A percentile compares a stretch with the other conserved stretches of the same genome.
Conservation (phyloP, 108 stramenopile genomes). For the Cyclotella cryptica region DNA sequence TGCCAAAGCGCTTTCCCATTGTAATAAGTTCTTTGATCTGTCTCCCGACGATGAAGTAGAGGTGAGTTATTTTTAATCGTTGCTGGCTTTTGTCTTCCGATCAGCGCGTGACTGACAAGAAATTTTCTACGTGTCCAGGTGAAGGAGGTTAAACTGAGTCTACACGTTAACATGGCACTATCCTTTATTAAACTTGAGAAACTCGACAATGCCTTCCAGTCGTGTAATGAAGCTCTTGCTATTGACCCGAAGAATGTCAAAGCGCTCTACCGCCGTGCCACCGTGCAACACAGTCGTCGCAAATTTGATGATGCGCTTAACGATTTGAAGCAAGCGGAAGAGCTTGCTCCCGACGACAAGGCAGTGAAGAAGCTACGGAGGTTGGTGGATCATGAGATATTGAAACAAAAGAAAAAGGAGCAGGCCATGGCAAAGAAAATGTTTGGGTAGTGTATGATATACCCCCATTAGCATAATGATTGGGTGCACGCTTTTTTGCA, state of each 20-base stretch:
- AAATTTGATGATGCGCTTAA: constrained; percentile 61
- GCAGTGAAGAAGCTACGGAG: constrained; percentile 56
- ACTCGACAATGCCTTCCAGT: constrained; percentile 55
- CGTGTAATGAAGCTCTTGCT: constrained; percentile 58
- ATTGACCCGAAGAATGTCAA: constrained; percentile 55
- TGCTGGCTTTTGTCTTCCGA: not conserved
- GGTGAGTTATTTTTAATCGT: constrained; percentile 3
- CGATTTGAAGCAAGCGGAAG: constrained; percentile 55
- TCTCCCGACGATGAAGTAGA: constrained; percentile 57
- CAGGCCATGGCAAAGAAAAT: constrained; percentile 72
- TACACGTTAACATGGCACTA: constrained; percentile 61
- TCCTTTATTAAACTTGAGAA: constrained; percentile 63
- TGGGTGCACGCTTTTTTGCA: no score
- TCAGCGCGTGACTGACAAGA: not conserved
- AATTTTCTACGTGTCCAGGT: not conserved
- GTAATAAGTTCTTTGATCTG: constrained; percentile 64
- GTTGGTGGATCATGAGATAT: constrained; percentile 55
- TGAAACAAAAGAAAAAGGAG: constrained; percentile 60
- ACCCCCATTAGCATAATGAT: no score
- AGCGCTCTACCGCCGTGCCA: constrained; percentile 62
- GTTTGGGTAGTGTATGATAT: constrained; percentile 45
- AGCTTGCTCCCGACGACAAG: constrained; percentile 60
- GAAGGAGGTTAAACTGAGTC: constrained; percentile 51
- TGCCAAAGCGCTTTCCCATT: constrained; percentile 63
- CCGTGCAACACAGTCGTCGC: constrained; percentile 59